A percentile compares a stretch with the other conserved stretches of the same genome.
These are phyloP conservation scores for Candida xiaguanensis DNA, from an alignment of 805 yeast genomes.

Conservation along the genomic window DNA sequence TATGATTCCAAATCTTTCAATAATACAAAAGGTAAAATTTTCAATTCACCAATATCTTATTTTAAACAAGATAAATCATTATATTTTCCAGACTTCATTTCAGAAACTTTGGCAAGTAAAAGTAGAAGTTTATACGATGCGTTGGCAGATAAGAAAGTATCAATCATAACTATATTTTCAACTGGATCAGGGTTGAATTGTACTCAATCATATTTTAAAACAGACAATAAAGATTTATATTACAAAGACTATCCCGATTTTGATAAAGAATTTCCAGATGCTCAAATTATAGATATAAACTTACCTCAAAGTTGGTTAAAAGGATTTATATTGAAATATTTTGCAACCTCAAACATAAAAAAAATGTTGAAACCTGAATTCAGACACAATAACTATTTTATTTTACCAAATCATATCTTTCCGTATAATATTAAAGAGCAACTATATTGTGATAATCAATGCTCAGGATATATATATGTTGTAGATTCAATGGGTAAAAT, in stretches of 20 bases:
- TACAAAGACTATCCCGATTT: slow-evolving; percentile 36
- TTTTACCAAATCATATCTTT: slow-evolving; percentile 59
- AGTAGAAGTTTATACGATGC: slow-evolving; percentile 33
- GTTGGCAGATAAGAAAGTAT: slow-evolving; percentile 45
- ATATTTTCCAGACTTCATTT: slow-evolving; percentile 79
- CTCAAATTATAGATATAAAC: slow-evolving; percentile 75
- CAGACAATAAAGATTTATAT: slow-evolving; percentile 39
- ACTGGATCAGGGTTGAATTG: slow-evolving; percentile 70
- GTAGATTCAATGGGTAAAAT: slow-evolving; percentile 72
- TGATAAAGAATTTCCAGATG: slow-evolving; percentile 40
- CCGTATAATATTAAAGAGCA: slow-evolving; percentile 54
- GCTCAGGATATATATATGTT: slow-evolving; percentile 79
- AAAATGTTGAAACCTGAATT: slow-evolving; percentile 39
- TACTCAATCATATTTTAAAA: slow-evolving; percentile 55
- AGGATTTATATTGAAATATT: slow-evolving; percentile 52
- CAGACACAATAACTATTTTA: slow-evolving; percentile 56
- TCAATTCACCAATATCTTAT: slow-evolving; percentile 74
- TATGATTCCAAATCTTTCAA: slow-evolving; percentile 46
- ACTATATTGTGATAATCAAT: slow-evolving; percentile 65
- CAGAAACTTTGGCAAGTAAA: slow-evolving; percentile 44
- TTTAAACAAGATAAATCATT: slow-evolving; percentile 69
- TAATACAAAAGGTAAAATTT: slow-evolving; percentile 81
- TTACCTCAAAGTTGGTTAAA: slow-evolving; percentile 73
- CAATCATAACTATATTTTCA: slow-evolving; percentile 63
- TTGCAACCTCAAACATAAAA: slow-evolving; percentile 42